phyloP scores from a whole-genome alignment of 176 grass and related monocot species.

The Sorghum bicolor region DNA sequence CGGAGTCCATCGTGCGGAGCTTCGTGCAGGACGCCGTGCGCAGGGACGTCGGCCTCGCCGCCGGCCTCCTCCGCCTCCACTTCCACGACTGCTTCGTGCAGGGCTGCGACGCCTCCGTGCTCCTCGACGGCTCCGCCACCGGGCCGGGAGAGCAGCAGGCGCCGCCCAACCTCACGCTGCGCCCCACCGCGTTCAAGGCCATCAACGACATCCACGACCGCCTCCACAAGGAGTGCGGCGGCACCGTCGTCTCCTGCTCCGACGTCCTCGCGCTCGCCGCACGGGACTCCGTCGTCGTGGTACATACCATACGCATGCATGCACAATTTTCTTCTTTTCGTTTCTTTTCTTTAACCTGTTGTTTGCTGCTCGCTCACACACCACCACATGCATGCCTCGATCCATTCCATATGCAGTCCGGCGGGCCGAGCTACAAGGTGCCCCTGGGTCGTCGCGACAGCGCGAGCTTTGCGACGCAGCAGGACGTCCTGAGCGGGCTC shows the following conservation, averaged over 20 bases:
- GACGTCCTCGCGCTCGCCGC: constrained; percentile 35
- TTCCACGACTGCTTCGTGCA: constrained; percentile 90
- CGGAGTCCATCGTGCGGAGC: constrained; percentile 33
- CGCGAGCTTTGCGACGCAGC: background rate
- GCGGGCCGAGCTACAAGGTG: constrained; percentile 31
- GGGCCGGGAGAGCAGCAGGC: constrained; percentile 63
- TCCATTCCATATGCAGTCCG: constrained; percentile 12
- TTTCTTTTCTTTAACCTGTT: no score
- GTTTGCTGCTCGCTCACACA: background rate
- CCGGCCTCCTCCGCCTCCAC: constrained; percentile 60
- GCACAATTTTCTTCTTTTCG: background rate
- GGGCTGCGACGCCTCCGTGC: constrained; percentile 75
- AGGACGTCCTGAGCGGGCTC: constrained; percentile 23
- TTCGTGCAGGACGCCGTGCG: constrained; percentile 37
- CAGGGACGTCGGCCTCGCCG: constrained; percentile 52
- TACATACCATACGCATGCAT: background rate
- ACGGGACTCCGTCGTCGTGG: constrained; percentile 26
- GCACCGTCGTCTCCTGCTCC: constrained; percentile 57
- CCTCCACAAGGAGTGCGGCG: constrained; percentile 28
- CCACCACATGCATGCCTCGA: no score
- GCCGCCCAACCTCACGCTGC: constrained; percentile 62
- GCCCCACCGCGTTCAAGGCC: constrained; percentile 56
- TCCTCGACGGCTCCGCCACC: constrained; percentile 51
- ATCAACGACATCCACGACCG: constrained; percentile 53
- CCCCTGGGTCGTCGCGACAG: background rate